A percentile compares a stretch with the other conserved stretches of the same genome.
Evolutionary conservation across 352 stramenopile species (phyloP).

Genomic region (Phytophthora cryptogea): DNA sequence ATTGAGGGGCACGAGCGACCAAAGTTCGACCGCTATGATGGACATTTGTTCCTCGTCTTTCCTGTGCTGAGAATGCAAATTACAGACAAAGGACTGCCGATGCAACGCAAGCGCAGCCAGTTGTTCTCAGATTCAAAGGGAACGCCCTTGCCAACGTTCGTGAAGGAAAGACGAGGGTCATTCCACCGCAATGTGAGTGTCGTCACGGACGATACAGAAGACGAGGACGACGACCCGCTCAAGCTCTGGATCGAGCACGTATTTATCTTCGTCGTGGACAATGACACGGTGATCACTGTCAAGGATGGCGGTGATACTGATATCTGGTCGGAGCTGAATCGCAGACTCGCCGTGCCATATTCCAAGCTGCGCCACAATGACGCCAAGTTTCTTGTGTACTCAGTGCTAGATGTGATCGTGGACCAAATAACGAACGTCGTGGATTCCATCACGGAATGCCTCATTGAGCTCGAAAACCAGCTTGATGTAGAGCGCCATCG

Average conservation of each 20-base stretch:
- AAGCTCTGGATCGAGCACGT: constrained; percentile 84
- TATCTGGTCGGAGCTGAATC: constrained; percentile 77
- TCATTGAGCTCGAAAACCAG: constrained; percentile 81
- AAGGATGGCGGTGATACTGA: constrained; percentile 69
- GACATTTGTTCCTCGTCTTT: constrained; percentile 85
- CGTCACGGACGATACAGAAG: constrained; percentile 25
- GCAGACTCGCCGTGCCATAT: constrained; percentile 77
- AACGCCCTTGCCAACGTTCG: constrained; percentile 40
- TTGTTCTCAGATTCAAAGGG: constrained; percentile 13
- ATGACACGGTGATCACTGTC: constrained; percentile 88
- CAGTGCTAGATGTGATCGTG: constrained; percentile 87
- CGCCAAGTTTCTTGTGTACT: constrained; percentile 88
- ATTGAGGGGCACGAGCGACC: constrained; percentile 87
- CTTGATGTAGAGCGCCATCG: constrained; percentile 66
- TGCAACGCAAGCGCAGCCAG: constrained; percentile 43
- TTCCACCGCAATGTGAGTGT: constrained; percentile 28
- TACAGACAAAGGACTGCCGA: constrained; percentile 37
- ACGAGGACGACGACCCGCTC: constrained; percentile 64
- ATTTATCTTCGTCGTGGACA: constrained; percentile 80
- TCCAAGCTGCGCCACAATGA: constrained; percentile 91
- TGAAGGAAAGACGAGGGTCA: constrained; percentile 48
- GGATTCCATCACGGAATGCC: constrained; percentile 73
- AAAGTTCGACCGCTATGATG: constrained; percentile 88
- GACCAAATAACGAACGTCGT: constrained; percentile 83
- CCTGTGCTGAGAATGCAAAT: constrained; percentile 79